phyloP scores from a whole-genome alignment of 2,329 filamentous ascomycete genomes.

The Arthroderma uncinatum region DNA sequence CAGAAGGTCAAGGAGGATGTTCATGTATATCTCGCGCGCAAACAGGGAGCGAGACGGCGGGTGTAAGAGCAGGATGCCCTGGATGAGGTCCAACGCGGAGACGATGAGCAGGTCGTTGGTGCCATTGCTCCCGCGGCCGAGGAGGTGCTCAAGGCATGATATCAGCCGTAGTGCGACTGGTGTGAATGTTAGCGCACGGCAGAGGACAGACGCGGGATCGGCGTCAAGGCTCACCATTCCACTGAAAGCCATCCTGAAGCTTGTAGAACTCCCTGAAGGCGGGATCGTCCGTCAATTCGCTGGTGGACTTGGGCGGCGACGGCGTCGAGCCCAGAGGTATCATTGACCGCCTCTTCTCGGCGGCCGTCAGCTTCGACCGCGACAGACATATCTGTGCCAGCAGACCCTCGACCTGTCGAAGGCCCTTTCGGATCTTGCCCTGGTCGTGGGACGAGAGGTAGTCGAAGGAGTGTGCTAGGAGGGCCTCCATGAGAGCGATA shows the following conservation, averaged over 20 bases:
- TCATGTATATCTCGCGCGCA: conserved; percentile 86
- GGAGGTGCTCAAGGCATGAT: conserved; percentile 70
- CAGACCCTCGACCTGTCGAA: conserved; percentile 87
- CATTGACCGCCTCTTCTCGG: conserved; percentile 35
- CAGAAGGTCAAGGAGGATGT: conserved; percentile 85
- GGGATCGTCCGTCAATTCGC: conserved; percentile 64
- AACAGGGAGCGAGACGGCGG: conserved; percentile 82
- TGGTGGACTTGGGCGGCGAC: conserved; percentile 50
- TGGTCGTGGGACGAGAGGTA: conserved; percentile 89
- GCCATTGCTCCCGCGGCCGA: conserved; percentile 69
- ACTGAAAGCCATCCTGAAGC: conserved; percentile 92
- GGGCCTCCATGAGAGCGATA: conserved; percentile 96
- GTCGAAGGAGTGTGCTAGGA: conserved; percentile 88
- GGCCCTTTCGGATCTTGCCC: conserved; percentile 79
- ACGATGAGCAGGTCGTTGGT: conserved; percentile 83
- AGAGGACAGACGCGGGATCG: neutral
- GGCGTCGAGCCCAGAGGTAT: conserved; percentile 30
- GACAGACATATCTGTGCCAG: conserved; percentile 90
- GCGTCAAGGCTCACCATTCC: conserved; percentile 54
- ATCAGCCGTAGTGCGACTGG: conserved; percentile 71
- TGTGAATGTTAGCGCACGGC: neutral
- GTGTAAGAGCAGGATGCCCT: conserved; percentile 78
- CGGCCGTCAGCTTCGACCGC: conserved; percentile 28
- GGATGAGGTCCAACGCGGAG: conserved; percentile 75
- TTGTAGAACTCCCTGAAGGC: conserved; percentile 95